Base-by-base conservation (phyloP, 257 asterid genomes). In the Solanum bulbocastanum region DNA sequence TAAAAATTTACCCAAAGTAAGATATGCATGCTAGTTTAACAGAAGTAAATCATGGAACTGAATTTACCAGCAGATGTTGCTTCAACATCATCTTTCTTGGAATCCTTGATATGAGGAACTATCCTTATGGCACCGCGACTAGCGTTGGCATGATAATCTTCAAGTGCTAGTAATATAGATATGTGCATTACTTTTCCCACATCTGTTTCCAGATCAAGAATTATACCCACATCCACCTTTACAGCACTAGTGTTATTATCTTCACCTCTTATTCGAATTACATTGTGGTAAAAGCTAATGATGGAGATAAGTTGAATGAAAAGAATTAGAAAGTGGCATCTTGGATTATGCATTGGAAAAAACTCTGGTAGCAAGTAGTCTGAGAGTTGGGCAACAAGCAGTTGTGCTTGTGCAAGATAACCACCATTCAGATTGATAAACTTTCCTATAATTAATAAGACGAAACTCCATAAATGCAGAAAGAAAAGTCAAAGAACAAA, bases 151-250 rank as follows among this genome's bases (percentile, higher is more conserved):
- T 92, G 85, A 87, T 90, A 92, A 89, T 92, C 95, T 52, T 87
- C 89, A 27, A 92, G 76, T 9, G 95, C 93, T 91, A 93, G 89
- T 14, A 66, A 88, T 82, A 91, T 66, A 87, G 91, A 91, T 11
- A 90, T 89, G 15, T 75, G 85, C 72, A 37, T 84, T 13, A 91
- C 89, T 88, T 86, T 89, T 37, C 91, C 95, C 13, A 84, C 52
- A 62, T 35, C 15, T 9, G 86, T 62, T 25, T 90, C 76, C 65
- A 62, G 49, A 86, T 93, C 93, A 69, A 92, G 92, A 89, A 93
- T 89, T 12, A 93, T 49, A 8, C 95, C 95, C 11, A 93, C 88
- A 65, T 92, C 89, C 36, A 87, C 90, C 73, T 89, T 87, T 18
- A 37, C 83, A 58, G 88, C 88, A 62, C 42, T 86, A 3, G 46